Percentiles rank a stretch among this genome's conserved stretches.
These are phyloP conservation scores for Pseudonectria buxi DNA, from an alignment of 2,329 filamentous ascomycete species.

Conservation along the genomic window DNA sequence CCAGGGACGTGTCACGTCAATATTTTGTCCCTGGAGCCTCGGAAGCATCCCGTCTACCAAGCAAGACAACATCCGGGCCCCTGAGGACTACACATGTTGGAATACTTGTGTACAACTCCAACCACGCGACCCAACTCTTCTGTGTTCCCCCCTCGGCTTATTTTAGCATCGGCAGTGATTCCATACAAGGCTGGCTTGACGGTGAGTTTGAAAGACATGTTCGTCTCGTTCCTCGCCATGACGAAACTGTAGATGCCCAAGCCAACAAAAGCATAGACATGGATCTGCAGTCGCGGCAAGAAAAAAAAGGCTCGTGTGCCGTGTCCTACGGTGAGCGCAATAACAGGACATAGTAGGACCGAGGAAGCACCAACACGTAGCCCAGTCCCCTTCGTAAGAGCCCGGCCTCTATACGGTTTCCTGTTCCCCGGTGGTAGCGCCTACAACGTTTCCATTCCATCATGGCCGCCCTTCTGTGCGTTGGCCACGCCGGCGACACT, in stretches of 20 bases:
- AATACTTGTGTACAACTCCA: conserved; percentile 46
- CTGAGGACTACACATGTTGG: conserved; percentile 6
- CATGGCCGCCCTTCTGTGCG: too few species aligned
- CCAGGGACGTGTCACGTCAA: too few species aligned
- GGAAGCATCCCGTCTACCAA: too few species aligned
- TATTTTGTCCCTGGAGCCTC: too few species aligned
- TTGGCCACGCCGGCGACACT: too few species aligned
- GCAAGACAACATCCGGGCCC: conserved; percentile 46
- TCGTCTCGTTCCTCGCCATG: conserved; percentile 55
- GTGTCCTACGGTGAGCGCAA: conserved; percentile 48
- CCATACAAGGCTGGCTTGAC: conserved; percentile 52
- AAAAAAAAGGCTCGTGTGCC: conserved; percentile 56
- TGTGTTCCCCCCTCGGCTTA: conserved; percentile 65
- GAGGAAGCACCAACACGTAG: conserved; percentile 69
- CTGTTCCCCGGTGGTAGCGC: too few species aligned
- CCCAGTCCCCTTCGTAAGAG: too few species aligned
- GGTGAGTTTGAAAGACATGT: conserved; percentile 57
- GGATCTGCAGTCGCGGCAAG: conserved; percentile 59
- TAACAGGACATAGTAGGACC: conserved; percentile 65
- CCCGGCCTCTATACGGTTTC: conserved; percentile 62
- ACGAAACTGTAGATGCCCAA: conserved; percentile 63
- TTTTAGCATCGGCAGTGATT: conserved; percentile 63
- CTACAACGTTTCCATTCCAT: too few species aligned
- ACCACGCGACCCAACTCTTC: conserved; percentile 60
- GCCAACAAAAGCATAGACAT: conserved; percentile 56